phyloP scores from a whole-genome alignment of 192 early-diverging fungal genomes.

The Rhizoclosmatium sp. region DNA sequence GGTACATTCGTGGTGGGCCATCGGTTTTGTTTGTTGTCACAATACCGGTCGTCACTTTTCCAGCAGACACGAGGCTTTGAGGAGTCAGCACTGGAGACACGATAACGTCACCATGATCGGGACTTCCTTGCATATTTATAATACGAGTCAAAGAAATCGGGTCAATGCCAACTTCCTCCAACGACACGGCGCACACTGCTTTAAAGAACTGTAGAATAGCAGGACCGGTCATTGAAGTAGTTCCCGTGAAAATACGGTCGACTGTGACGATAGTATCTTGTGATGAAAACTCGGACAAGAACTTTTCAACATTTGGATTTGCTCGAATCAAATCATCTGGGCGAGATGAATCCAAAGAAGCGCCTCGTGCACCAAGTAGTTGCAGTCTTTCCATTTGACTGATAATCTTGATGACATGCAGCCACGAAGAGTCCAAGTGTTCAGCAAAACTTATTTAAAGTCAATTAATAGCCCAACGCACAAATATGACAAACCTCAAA shows the following conservation, averaged over 20 bases:
- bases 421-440: conserved; percentile 72
- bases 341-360: conserved; percentile 29
- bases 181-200: conserved; percentile 82
- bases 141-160: conserved; percentile 45
- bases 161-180: conserved; percentile 82
- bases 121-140: not conserved
- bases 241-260: conserved; percentile 86
- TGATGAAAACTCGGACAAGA: conserved; percentile 56
- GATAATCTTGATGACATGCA: conserved; percentile 83
- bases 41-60: conserved; percentile 9
- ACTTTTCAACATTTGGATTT: conserved; percentile 51
- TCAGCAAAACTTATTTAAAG: conserved; percentile 46
- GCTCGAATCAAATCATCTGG: not conserved
- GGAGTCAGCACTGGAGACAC: conserved; percentile 13
- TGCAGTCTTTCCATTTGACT: conserved; percentile 90
- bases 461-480: not conserved
- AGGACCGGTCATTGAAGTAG: conserved; percentile 77
- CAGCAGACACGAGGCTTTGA: not conserved
- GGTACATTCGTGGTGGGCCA: conserved; percentile 80
- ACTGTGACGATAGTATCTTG: conserved; percentile 81
- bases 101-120: conserved; percentile 44
- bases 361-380: conserved; percentile 57
- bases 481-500: conserved; percentile 25
- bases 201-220: conserved; percentile 91
- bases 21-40: conserved; percentile 31